Evolutionary conservation across 2,329 filamentous ascomycete species (phyloP), one percentile per base, ranked within the genome.

Genomic region (Penicillium italicum): DNA sequence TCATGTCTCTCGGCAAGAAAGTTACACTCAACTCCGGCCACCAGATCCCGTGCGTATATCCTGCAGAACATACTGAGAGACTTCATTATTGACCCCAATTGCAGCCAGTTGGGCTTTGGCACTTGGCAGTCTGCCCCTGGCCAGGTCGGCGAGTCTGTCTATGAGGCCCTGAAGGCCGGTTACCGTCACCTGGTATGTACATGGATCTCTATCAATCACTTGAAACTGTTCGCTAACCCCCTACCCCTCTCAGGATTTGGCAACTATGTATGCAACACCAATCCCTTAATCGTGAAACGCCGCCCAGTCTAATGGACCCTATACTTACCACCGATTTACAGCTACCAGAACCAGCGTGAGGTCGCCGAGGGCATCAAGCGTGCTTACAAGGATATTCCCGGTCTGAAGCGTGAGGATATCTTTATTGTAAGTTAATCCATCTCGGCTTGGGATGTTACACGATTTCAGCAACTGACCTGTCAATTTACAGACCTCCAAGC

Each of bases 401-500:
- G 72, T 45, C 67, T 75, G 58, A 75, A 74, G 66, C 70, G 72
- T 53, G 71, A 74, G 64, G 72, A 75, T 53, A 54, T 75, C 41
- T 75, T 75, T 64, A 74, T 75, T 56, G 72, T 74, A 64, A 56
- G 70, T 60, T 28, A 6, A 38, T 11, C 5, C 22, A 20, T 34
- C 9, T 7, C 22, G n/a, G 9, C 5, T 24, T 8, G 5, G 9
- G 12, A 40, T 14, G 10, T 26, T 16, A 16, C 20, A 14, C 0
- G 2, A 4, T 42, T 33, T 28, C 16, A 40, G 26, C 6, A 20
- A 51, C 53, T 55, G 14, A 44, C 20, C 4, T 34, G 5, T 14
- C 0, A 26, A 36, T 18, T 4, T 28, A 52, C 46, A 74, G 72
- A 85, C 83, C n/a, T 80, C 79, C 59, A 86, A 86, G 73, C 74